Conservation (phyloP, 352 stramenopile genomes). For the Pythium dissimile region DNA sequence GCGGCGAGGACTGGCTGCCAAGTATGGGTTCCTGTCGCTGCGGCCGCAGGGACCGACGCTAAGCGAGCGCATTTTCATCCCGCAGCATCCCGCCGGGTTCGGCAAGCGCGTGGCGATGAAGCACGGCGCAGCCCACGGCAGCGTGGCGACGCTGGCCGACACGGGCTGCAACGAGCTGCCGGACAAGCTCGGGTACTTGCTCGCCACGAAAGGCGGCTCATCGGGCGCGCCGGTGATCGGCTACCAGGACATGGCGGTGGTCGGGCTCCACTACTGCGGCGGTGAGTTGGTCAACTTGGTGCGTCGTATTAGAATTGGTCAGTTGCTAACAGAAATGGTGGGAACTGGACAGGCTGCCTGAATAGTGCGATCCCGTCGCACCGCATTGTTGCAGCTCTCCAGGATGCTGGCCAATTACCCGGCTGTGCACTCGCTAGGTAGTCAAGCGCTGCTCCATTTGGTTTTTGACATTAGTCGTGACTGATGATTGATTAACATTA, state of each 20-base stretch:
- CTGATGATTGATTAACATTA: not conserved
- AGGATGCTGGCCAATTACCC: slow-evolving; percentile 14
- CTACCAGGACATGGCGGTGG: slow-evolving; percentile 29
- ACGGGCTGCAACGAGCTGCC: slow-evolving; percentile 30
- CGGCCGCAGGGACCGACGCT: slow-evolving; percentile 9
- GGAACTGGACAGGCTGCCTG: slow-evolving; percentile 19
- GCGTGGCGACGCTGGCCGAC: slow-evolving; percentile 24
- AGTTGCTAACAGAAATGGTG: no score
- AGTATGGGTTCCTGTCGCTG: slow-evolving; percentile 47
- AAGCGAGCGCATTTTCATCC: slow-evolving; percentile 52
- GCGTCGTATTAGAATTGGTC: no score
- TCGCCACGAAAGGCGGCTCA: slow-evolving; percentile 46
- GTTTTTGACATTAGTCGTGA: no score
- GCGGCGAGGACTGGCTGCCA: slow-evolving; percentile 17
- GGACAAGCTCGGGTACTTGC: slow-evolving; percentile 37
- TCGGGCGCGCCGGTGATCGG: slow-evolving; percentile 49
- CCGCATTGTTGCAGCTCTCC: slow-evolving; percentile 30
- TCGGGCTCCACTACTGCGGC: slow-evolving; percentile 55
- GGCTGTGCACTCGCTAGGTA: slow-evolving; percentile 24
- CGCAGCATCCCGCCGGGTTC: slow-evolving; percentile 36
- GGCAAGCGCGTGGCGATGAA: slow-evolving; percentile 57
- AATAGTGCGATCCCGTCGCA: slow-evolving; percentile 37
- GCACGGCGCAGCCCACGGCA: slow-evolving; percentile 21
- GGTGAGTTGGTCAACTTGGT: slow-evolving; percentile 11
- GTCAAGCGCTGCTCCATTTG: no score